Base-by-base conservation (phyloP, 2,329 filamentous ascomycete species). In the Monilinia aucupariae region DNA sequence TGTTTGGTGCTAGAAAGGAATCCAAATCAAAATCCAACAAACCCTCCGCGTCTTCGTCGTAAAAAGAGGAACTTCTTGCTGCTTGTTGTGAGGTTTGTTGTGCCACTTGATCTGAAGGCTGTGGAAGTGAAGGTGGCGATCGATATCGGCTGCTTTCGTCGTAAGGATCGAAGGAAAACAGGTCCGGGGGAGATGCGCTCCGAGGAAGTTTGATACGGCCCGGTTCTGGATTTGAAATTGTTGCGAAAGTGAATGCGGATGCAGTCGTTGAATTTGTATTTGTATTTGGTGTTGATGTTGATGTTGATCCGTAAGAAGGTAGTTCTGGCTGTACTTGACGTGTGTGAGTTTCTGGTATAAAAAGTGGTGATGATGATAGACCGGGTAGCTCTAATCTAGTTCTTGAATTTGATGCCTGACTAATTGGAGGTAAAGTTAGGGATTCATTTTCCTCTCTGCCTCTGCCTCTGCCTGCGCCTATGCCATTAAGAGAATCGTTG, bases 341-440 rank as follows among this genome's bases (percentile, higher is more conserved):
- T 25, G 22, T 20, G 15, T 30, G 59, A n/a, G 50, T 22, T n/a
- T 50, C 59, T 30, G 50, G 52, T n/a, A 56, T 32, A 22, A 62
- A 62, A 13, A 62, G 50, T 30, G 59, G 53, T 27, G 59, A 34
- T 10, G 51, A 56, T 22, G 41, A 55, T 37, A 56, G 22, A 20
- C 30, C 32, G 6, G 59, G 59, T n/a, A 45, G 51, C 25, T 48
- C 59, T 15, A 50, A 49, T 25, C 41, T 37, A 34, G 34, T 34
- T 10, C 39, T 37, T 7, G 17, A 32, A 48, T 34, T 55, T 34
- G 39, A 37, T 34, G 50, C 2, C 8, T 15, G n/a, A 50, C 34
- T 56, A 9, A 62, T 56, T n/a, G 59, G 59, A 34, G 59, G 59
- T 56, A 62, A 30, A 22, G 32, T 56, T 15, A 56, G 39, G 25